These are phyloP conservation scores for Botrytis hyacinthi DNA, from an alignment of 2,329 filamentous ascomycete species.

Conservation along the genomic window DNA sequence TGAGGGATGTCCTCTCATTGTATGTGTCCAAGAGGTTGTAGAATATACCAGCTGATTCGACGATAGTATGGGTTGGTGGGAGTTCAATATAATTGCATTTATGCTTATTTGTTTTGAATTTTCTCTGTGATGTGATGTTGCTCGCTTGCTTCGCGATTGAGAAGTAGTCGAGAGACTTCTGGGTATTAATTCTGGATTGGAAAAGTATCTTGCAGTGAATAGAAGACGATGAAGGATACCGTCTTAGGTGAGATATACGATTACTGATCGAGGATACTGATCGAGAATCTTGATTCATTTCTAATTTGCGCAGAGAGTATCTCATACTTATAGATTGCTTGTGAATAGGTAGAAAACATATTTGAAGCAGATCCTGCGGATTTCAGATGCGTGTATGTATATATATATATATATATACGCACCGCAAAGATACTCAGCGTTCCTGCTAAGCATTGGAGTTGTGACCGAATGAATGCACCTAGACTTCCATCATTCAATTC, in stretches of 20 bases:
- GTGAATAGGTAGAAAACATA: neutral
- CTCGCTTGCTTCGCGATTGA: neutral
- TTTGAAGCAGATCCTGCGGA: too few species aligned
- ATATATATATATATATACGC: neutral
- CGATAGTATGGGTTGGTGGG: neutral
- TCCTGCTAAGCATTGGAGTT: neutral
- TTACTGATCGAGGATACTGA: neutral
- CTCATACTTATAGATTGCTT: neutral
- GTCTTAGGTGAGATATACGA: neutral
- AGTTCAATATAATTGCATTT: neutral
- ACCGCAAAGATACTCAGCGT: neutral
- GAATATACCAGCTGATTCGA: neutral
- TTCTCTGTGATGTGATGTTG: rapidly evolving
- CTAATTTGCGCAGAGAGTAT: neutral
- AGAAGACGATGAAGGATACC: neutral
- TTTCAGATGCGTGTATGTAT: neutral
- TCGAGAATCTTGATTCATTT: neutral
- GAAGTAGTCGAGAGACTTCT: neutral
- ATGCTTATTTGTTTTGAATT: neutral
- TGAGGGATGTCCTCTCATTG: neutral
- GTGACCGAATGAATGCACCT: neutral
- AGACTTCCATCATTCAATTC: neutral
- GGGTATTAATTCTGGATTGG: neutral
- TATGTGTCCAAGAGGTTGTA: neutral
- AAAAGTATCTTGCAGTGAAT: neutral